Evolutionary conservation across 2,329 filamentous ascomycete genomes (phyloP), one percentile per base, ranked within the genome.

Genomic region (Byssoonygena ceratinophila): DNA sequence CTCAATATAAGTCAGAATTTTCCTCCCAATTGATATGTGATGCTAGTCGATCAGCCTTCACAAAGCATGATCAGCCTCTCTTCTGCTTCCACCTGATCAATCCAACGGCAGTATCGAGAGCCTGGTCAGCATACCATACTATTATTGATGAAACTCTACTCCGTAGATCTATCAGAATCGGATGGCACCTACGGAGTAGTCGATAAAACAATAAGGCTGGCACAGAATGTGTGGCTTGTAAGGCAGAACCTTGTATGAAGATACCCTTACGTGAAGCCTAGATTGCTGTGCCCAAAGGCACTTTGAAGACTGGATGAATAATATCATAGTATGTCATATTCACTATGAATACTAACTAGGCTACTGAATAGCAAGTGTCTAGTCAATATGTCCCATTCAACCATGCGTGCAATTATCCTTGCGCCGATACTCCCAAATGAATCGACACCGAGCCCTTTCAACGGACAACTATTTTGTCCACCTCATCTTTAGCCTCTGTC

Each of bases 401-500:
- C 5, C 36, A 34, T 23, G 9, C 9, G 16, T 34, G 44, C 9
- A 16, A 3, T 23, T n/a, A 14, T n/a, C 44, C 43, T 18, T 2
- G 31, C 44, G 31, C 44, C 44, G 23, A 46, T 25, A 46, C 44
- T 22, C 44, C 44, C 16, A 5, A 12, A 27, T 1, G n/a, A 37
- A 27, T 4, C 29, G 16, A 14, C 4, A 16, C 36, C 40, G 5
- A 41, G 4, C 11, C 12, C 22, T 34, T 20, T 52, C 48, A 71
- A 46, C 64, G 64, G 44, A 64, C 66, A 54, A 72, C 84, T 68
- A 96, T 95, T 76, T 94, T 94, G 58, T 85, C 80, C 54, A 95
- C 86, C 67, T 96, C 90, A 2, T 80, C 80, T 61, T 83, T 85
- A 1, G 90, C 90, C 66, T 95, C 90, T 63, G 91, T 86, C 90